Percentiles rank a stretch among this genome's conserved stretches.
phyloP scores from a whole-genome alignment of 2,329 filamentous ascomycete genomes.

The Penicillium griseofulvum region DNA sequence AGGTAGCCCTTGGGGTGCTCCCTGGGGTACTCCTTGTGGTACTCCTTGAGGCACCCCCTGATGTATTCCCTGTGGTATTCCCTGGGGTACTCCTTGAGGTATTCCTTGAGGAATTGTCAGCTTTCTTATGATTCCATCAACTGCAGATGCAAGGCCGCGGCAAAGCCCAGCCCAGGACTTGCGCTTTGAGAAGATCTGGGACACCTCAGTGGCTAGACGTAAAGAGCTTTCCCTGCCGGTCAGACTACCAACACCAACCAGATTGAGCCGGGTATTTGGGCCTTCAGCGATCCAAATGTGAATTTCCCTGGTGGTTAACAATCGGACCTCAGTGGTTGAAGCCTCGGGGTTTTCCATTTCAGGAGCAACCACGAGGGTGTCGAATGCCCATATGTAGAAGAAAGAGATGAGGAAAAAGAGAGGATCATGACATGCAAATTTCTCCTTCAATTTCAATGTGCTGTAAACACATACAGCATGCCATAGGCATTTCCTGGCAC shows the following conservation, averaged over 20 bases:
- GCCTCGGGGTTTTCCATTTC: not conserved
- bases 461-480: constrained; percentile 3
- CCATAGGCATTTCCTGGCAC: not conserved
- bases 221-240: not conserved
- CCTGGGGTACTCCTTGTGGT: no score
- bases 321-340: not conserved
- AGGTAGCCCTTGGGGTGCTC: no score
- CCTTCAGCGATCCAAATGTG: not conserved
- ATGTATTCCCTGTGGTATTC: no score
- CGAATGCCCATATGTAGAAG: constrained; percentile 3
- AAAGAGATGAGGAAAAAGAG: constrained; percentile 1
- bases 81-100: no score
- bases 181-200: not conserved
- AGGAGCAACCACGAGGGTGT: not conserved
- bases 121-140: not conserved
- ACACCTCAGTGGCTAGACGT: not conserved
- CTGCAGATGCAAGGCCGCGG: not conserved
- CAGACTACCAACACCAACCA: not conserved
- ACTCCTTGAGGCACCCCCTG: no score
- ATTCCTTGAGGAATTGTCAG: not conserved
- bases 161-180: not conserved
- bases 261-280: not conserved
- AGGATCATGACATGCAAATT: not conserved
- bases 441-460: not conserved
- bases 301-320: not conserved